These are phyloP conservation scores for Tulasnella sp. DNA, from an alignment of 768 basidiomycete genomes.

Conservation along the genomic window DNA sequence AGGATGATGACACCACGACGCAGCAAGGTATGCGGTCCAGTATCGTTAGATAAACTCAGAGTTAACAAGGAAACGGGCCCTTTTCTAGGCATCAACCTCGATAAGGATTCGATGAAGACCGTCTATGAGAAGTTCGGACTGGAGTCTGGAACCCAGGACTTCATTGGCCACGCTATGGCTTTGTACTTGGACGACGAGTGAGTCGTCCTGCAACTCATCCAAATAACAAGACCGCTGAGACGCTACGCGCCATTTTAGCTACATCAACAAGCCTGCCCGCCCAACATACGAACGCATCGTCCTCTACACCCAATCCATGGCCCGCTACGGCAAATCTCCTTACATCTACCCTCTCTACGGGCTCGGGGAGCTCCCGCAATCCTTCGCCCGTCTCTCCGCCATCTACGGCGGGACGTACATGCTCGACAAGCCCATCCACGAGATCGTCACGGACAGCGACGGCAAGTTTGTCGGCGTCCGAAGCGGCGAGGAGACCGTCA, in stretches of 20 bases:
- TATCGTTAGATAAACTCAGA: neutral
- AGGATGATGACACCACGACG: conserved; percentile 87
- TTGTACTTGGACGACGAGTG: conserved; percentile 96
- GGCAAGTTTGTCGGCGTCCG: conserved; percentile 93
- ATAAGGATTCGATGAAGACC: conserved; percentile 82
- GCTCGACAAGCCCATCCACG: conserved; percentile 91
- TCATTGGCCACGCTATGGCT: conserved; percentile 99
- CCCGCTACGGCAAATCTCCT: conserved; percentile 96
- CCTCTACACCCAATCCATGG: conserved; percentile 97
- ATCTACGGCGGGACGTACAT: conserved; percentile 99
- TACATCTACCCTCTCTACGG: conserved; percentile 99
- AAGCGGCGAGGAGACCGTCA: conserved; percentile 81
- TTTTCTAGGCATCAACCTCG: conserved; percentile 65
- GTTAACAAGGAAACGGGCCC: neutral
- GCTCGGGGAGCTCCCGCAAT: conserved; percentile 96
- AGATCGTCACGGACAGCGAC: conserved; percentile 72
- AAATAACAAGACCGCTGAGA: neutral
- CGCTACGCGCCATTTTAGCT: conserved; percentile 38
- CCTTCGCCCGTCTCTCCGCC: conserved; percentile 94
- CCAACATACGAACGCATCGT: conserved; percentile 89
- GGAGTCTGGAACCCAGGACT: conserved; percentile 96
- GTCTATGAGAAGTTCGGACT: conserved; percentile 97
- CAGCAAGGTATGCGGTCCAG: conserved; percentile 65
- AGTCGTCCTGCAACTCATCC: conserved; percentile 25
- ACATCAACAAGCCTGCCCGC: conserved; percentile 85